phyloP scores from a whole-genome alignment of 202 grass and related monocot species.

The Bolboschoenoplectus hybrid region DNA sequence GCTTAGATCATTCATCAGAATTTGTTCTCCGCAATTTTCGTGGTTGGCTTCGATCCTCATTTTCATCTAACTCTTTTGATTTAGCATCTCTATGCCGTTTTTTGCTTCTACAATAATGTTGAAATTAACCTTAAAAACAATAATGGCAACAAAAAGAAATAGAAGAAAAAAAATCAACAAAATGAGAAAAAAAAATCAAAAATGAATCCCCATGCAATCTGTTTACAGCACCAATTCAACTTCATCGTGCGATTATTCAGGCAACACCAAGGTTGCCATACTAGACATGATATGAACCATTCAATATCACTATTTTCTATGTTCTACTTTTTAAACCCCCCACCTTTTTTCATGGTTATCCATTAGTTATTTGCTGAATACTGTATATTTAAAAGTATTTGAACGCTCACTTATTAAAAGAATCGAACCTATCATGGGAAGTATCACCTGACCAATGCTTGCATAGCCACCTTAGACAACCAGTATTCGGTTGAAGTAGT shows the following conservation, averaged over 20 bases:
- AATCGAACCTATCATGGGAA: conserved; percentile 42
- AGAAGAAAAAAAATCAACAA: background rate
- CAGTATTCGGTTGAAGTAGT: conserved; percentile 58
- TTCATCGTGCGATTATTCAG: background rate
- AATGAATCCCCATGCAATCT: background rate
- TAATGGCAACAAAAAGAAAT: conserved; percentile 25
- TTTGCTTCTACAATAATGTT: conserved; percentile 38
- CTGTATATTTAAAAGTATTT: background rate
- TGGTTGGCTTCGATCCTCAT: conserved; percentile 32
- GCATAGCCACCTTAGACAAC: conserved; percentile 61
- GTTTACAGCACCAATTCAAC: conserved; percentile 2
- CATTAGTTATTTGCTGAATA: background rate
- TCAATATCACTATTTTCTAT: background rate
- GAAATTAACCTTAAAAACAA: conserved; percentile 31
- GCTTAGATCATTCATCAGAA: conserved; percentile 35
- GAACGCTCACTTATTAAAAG: background rate
- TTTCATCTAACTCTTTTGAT: conserved; percentile 37
- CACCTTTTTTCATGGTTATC: background rate
- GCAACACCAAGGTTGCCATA: background rate
- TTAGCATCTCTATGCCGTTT: conserved; percentile 30
- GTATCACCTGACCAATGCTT: conserved; percentile 48
- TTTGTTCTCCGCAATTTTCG: conserved; percentile 50
- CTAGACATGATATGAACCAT: background rate
- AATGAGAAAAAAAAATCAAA: background rate
- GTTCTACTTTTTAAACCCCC: background rate